A percentile compares a stretch with the other conserved stretches of the same genome.
phyloP scores from a whole-genome alignment of 2,329 filamentous ascomycete genomes.

The Hymenotorrendiella dingleyae region DNA sequence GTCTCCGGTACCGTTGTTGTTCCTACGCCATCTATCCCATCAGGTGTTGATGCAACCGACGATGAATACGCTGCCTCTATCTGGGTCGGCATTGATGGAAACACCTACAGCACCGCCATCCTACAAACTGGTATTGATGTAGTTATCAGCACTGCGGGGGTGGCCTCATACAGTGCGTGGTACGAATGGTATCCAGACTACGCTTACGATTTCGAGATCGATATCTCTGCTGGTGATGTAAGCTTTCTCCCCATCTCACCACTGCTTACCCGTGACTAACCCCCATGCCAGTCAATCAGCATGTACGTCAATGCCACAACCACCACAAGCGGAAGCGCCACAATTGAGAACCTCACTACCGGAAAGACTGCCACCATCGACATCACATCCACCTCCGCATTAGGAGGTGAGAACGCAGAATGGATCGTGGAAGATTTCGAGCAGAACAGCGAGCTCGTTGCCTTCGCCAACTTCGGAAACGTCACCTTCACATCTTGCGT shows the following conservation, averaged over 20 bases:
- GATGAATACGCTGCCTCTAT: conserved; percentile 36
- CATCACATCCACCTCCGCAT: conserved; percentile 28
- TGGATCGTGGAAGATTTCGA: conserved; percentile 48
- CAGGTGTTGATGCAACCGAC: neutral
- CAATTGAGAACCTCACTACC: conserved; percentile 40
- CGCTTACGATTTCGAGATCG: conserved; percentile 29
- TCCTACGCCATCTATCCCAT: conserved; percentile 22
- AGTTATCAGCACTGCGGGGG: conserved; percentile 29
- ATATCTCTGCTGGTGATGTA: conserved; percentile 37
- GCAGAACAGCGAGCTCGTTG: conserved; percentile 30
- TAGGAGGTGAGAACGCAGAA: conserved; percentile 42
- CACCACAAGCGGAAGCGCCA: conserved; percentile 35
- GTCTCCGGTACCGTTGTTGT: conserved; percentile 34
- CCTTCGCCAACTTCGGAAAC: conserved; percentile 40
- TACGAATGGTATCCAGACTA: conserved; percentile 52
- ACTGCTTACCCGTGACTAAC: conserved; percentile 14
- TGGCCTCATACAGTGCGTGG: conserved; percentile 45
- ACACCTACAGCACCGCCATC: conserved; percentile 46
- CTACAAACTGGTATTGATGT: conserved; percentile 52
- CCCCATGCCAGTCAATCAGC: neutral
- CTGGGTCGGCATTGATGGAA: conserved; percentile 56
- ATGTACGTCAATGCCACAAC: conserved; percentile 31
- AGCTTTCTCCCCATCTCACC: neutral
- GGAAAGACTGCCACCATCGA: conserved; percentile 38
- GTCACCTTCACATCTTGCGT: conserved; percentile 36